Evolutionary conservation across 306 rosid genomes (phyloP).

Genomic region (Inga oerstediana): DNA sequence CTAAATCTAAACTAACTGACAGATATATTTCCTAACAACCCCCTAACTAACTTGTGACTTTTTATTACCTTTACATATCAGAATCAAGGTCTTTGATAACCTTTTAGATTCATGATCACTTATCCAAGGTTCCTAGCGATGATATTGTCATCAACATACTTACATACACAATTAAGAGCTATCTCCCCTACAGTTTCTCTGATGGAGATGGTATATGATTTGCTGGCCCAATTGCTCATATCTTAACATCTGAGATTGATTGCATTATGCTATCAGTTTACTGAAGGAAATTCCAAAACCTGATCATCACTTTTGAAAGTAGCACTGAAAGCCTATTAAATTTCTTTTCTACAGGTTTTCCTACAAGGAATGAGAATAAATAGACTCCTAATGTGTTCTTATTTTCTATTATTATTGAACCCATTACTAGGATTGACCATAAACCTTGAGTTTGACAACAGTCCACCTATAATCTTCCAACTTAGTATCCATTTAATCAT

Average conservation of each 20-base stretch:
- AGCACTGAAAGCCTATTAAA: too few relatives aligned
- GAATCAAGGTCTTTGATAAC: not conserved
- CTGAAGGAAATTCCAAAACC: not conserved
- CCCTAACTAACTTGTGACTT: too few relatives aligned
- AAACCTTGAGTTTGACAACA: not conserved
- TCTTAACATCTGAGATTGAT: not conserved
- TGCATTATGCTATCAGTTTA: not conserved
- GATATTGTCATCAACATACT: not conserved
- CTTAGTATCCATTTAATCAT: too few relatives aligned
- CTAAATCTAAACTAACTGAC: too few relatives aligned
- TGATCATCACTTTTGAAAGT: too few relatives aligned
- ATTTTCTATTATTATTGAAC: not conserved
- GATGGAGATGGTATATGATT: not conserved
- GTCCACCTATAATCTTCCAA: not conserved
- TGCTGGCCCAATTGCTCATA: not conserved
- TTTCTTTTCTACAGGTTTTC: not conserved
- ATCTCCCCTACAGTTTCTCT: not conserved
- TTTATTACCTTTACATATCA: too few relatives aligned
- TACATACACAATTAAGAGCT: not conserved
- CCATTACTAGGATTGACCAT: not conserved
- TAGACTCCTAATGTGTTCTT: not conserved
- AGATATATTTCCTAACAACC: too few relatives aligned
- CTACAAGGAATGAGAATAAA: not conserved
- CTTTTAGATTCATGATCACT: not conserved
- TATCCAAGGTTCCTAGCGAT: not conserved